Percentiles rank a stretch among this genome's conserved stretches.
These are phyloP conservation scores for Russula abietina DNA, from an alignment of 768 basidiomycete species.

Conservation along the genomic window DNA sequence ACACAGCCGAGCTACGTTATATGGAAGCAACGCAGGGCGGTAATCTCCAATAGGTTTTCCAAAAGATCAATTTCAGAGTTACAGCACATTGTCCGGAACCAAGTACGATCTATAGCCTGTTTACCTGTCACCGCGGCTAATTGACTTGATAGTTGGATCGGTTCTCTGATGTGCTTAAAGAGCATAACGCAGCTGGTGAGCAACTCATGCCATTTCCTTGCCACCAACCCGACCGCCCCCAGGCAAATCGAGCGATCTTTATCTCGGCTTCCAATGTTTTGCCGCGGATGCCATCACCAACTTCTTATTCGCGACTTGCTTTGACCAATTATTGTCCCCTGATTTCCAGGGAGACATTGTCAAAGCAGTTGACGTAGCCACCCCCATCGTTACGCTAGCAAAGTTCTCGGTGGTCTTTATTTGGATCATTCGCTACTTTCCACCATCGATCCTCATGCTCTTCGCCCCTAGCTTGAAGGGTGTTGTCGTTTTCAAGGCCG, in stretches of 20 bases:
- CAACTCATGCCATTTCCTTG: background rate
- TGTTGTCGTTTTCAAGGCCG: background rate
- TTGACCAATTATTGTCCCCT: conserved; percentile 31
- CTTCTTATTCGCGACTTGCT: conserved; percentile 37
- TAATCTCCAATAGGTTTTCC: conserved; percentile 37
- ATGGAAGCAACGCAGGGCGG: conserved; percentile 31
- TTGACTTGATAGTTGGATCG: conserved; percentile 31
- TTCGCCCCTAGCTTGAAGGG: conserved; percentile 4
- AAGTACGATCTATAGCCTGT: conserved; percentile 24
- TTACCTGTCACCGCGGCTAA: background rate
- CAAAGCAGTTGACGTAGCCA: conserved; percentile 30
- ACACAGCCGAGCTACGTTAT: conserved; percentile 34
- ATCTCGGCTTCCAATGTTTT: conserved; percentile 38
- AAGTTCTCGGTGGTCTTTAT: conserved; percentile 5
- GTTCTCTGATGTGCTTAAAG: conserved; percentile 25
- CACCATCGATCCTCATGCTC: background rate
- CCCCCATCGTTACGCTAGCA: conserved; percentile 26
- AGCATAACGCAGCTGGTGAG: conserved; percentile 11
- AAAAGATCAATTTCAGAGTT: conserved; percentile 34
- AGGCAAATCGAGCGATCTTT: conserved; percentile 33
- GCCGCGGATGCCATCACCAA: conserved; percentile 41
- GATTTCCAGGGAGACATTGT: conserved; percentile 36
- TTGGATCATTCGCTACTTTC: conserved; percentile 5
- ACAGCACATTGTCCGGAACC: conserved; percentile 33
- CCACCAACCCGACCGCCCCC: background rate